Percentiles rank a stretch among this genome's conserved stretches.
phyloP scores from a whole-genome alignment of 192 early-diverging fungal genomes.

The Kappamyces sp. region DNA sequence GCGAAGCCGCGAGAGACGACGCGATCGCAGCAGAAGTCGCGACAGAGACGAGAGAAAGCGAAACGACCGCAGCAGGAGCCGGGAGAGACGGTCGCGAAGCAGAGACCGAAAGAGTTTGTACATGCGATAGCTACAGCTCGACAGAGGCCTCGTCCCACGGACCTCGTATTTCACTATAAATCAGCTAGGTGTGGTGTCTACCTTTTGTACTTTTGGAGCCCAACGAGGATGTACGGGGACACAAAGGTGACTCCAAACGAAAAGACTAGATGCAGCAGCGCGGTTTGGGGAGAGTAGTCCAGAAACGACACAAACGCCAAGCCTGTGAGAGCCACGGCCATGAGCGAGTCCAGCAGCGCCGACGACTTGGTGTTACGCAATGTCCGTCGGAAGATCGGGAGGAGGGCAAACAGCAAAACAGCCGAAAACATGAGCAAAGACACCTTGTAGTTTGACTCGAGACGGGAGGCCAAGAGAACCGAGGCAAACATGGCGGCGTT shows the following conservation, averaged over 20 bases:
- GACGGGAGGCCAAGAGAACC: constrained; percentile 81
- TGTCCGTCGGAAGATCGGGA: constrained; percentile 84
- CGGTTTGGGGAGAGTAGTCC: constrained; percentile 38
- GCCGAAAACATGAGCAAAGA: constrained; percentile 84
- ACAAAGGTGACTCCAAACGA: constrained; percentile 74
- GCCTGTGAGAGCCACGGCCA: constrained; percentile 17
- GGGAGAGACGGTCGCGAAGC: neutral
- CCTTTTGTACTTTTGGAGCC: constrained; percentile 95
- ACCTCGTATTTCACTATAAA: constrained; percentile 80
- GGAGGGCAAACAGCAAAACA: constrained; percentile 89
- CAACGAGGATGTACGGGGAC: constrained; percentile 87
- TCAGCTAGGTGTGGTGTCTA: constrained; percentile 30
- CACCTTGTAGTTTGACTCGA: constrained; percentile 76
- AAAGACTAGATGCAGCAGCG: constrained; percentile 54
- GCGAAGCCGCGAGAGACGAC: too few relatives aligned
- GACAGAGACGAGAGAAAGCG: too few relatives aligned
- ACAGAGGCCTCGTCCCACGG: constrained; percentile 89
- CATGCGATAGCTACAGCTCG: neutral
- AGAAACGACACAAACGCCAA: constrained; percentile 11
- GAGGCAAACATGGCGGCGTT: constrained; percentile 95
- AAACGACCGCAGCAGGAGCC: too few relatives aligned
- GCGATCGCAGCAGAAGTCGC: too few relatives aligned
- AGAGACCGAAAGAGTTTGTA: neutral
- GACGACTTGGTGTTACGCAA: constrained; percentile 45
- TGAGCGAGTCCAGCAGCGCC: constrained; percentile 20